phyloP scores from a whole-genome alignment of 2,329 filamentous ascomycete species.

The Corinectria fuckeliana region DNA sequence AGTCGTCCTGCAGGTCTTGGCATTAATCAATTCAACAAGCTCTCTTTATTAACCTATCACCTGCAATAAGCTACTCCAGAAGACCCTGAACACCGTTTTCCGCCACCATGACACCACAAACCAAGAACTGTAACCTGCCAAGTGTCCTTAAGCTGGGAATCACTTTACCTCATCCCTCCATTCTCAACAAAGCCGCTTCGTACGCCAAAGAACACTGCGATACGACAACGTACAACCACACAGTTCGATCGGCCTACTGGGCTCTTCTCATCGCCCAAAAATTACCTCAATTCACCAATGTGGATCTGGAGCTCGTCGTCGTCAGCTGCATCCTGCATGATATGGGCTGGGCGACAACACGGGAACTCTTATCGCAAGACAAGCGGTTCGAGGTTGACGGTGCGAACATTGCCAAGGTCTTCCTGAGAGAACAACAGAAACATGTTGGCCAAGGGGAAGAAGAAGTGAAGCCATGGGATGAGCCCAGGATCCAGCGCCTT shows the following conservation, averaged over 20 bases:
- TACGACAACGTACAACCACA: constrained; percentile 17
- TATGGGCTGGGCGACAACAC: constrained; percentile 21
- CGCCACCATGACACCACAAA: neutral
- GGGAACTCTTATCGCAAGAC: constrained; percentile 7
- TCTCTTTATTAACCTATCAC: neutral
- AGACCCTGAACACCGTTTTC: no score
- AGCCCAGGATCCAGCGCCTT: constrained; percentile 9
- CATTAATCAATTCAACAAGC: neutral
- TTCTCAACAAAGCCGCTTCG: neutral
- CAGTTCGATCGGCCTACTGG: constrained; percentile 19
- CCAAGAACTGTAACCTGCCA: neutral
- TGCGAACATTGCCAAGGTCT: constrained; percentile 18
- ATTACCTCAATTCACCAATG: neutral
- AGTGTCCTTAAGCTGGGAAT: neutral
- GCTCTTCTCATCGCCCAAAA: constrained; percentile 16
- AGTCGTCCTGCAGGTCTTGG: neutral
- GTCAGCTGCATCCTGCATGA: constrained; percentile 25
- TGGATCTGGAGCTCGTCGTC: constrained; percentile 14
- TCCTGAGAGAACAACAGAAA: neutral
- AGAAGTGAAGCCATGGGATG: neutral
- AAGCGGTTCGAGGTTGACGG: constrained; percentile 26
- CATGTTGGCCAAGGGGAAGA: neutral
- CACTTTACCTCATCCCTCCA: neutral
- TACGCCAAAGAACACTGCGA: constrained; percentile 18
- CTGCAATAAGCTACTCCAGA: neutral